These are phyloP conservation scores for Ganoderma meredithae DNA, from an alignment of 1,284 basidiomycete genomes.

Conservation along the genomic window DNA sequence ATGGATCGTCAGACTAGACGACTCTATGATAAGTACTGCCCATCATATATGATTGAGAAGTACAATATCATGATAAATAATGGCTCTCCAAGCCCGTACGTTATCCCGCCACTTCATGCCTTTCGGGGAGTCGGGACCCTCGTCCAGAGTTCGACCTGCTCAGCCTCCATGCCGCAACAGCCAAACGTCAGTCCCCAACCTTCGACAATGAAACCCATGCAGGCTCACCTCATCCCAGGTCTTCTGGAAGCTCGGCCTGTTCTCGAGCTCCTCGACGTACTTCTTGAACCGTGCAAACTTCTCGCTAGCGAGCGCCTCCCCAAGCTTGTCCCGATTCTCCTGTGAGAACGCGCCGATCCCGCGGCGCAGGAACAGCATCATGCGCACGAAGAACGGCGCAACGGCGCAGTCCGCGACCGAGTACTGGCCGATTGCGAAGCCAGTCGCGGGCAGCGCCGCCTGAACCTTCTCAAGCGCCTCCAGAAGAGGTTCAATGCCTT, in stretches of 20 bases:
- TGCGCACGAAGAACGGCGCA: slow-evolving; percentile 32
- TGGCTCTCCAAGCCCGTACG: too few species aligned
- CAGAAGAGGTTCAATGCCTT: neutral
- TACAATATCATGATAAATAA: too few species aligned
- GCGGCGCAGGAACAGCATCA: slow-evolving; percentile 37
- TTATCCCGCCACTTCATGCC: neutral
- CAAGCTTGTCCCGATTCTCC: slow-evolving; percentile 40
- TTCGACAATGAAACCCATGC: neutral
- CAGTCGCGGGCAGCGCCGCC: slow-evolving; percentile 16
- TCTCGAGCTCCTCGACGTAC: slow-evolving; percentile 42
- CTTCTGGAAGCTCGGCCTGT: slow-evolving; percentile 40
- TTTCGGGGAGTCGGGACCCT: neutral
- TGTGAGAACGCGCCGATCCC: slow-evolving; percentile 41
- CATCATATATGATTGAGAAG: too few species aligned
- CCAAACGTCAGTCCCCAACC: neutral
- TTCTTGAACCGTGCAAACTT: slow-evolving; percentile 42
- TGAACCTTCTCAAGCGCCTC: slow-evolving; percentile 14
- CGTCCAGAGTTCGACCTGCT: neutral
- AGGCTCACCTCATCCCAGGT: slow-evolving; percentile 42
- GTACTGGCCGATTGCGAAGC: slow-evolving; percentile 21
- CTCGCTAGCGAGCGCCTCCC: slow-evolving; percentile 36
- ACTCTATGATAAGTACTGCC: too few species aligned
- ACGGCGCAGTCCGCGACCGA: slow-evolving; percentile 18
- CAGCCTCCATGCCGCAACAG: neutral
- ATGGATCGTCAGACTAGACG: too few species aligned